Evolutionary conservation across 805 yeast species (phyloP).

Genomic region (Yarrowia sp.): DNA sequence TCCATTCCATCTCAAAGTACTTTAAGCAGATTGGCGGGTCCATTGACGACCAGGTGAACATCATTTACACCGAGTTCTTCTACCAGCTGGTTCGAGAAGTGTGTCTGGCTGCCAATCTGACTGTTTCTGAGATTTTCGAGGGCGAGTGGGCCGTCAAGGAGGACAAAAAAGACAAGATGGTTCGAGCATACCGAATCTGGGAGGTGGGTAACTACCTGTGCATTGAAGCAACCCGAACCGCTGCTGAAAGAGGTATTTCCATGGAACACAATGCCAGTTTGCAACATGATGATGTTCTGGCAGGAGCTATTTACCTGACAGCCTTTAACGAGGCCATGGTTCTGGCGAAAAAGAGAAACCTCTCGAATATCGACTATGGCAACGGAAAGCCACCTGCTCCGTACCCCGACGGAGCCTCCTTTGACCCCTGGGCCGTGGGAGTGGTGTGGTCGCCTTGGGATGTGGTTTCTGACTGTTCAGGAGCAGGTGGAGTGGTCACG

Average conservation of each 20-base stretch:
- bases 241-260: conserved; percentile 4
- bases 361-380: not conserved
- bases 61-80: conserved; percentile 15
- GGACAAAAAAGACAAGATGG: conserved; percentile 19
- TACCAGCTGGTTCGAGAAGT: conserved; percentile 17
- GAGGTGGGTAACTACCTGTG: conserved; percentile 10
- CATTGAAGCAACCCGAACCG: conserved; percentile 5
- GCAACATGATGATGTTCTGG: conserved; percentile 5
- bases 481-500: conserved; percentile 2
- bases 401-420: not conserved
- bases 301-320: not conserved
- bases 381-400: not conserved
- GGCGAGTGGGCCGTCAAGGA: conserved; percentile 16
- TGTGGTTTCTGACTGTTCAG: conserved; percentile 3
- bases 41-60: conserved; percentile 20
- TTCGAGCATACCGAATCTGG: conserved; percentile 16
- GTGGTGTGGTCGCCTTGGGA: not conserved
- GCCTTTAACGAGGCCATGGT: conserved; percentile 8
- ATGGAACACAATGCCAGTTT: not conserved
- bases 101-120: conserved; percentile 6
- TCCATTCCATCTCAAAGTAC: not conserved
- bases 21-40: not conserved
- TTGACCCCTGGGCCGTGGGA: conserved; percentile 11
- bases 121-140: conserved; percentile 2
- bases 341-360: not conserved